phyloP scores from a whole-genome alignment of 2,329 filamentous ascomycete species.

The Cercospora berteroae region DNA sequence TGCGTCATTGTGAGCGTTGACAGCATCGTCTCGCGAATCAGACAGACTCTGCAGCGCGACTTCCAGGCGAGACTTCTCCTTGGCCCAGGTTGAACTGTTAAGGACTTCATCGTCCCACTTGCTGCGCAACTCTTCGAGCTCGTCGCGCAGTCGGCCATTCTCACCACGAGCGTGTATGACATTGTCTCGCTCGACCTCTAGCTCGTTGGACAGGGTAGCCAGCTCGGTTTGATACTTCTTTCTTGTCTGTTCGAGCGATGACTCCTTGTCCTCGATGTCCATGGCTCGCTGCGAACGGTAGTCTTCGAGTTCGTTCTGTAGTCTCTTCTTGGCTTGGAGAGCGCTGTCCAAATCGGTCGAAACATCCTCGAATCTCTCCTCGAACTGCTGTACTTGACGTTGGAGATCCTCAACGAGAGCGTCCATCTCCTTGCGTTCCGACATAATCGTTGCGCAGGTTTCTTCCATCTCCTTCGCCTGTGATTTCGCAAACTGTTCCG shows the following conservation, averaged over 20 bases:
- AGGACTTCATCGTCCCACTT: constrained; percentile 99
- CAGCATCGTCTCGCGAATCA: constrained; percentile 89
- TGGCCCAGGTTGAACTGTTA: constrained; percentile 96
- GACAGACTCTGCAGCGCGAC: constrained; percentile 84
- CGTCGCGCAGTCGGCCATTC: constrained; percentile 84
- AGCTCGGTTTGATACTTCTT: constrained; percentile 97
- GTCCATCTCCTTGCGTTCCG: constrained; percentile 89
- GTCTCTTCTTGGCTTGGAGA: constrained; percentile 83
- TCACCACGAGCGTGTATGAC: constrained; percentile 79
- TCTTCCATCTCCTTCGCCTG: constrained; percentile 91
- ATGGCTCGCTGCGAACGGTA: constrained; percentile 93
- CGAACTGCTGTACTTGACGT: constrained; percentile 81
- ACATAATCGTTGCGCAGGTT: constrained; percentile 82
- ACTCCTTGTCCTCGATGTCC: constrained; percentile 95
- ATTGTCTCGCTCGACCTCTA: constrained; percentile 91
- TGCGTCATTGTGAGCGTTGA: constrained; percentile 88
- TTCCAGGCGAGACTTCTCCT: constrained; percentile 91
- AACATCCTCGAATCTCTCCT: constrained; percentile 87
- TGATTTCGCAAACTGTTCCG: constrained; percentile 89
- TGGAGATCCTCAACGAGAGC: constrained; percentile 83
- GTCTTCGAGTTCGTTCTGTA: constrained; percentile 96
- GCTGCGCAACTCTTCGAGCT: constrained; percentile 87
- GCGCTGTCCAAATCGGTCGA: constrained; percentile 84
- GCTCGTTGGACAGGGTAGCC: constrained; percentile 81
- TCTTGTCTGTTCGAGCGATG: constrained; percentile 91